phyloP scores from a whole-genome alignment of 225 moss, liverwort and hornwort genomes.

The Bryum argenteum region DNA sequence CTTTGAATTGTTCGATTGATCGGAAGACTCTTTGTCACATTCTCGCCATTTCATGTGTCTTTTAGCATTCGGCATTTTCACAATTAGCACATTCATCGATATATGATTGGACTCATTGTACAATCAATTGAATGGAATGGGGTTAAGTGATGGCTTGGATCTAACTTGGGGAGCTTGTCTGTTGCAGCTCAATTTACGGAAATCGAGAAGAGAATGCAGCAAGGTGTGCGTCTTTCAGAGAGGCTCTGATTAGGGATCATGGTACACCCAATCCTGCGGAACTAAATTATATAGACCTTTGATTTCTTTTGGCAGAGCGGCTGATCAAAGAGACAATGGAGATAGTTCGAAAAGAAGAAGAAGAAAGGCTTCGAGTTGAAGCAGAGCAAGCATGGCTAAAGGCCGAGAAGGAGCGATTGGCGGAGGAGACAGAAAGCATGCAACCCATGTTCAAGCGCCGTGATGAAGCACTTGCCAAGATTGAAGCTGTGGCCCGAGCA shows the following conservation, averaged over 20 bases:
- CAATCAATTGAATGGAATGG: neutral
- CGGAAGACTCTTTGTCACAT: neutral
- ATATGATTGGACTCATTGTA: neutral
- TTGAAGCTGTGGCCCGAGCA: slow-evolving; percentile 60
- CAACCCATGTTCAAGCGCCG: slow-evolving; percentile 59
- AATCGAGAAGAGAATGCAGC: slow-evolving; percentile 40
- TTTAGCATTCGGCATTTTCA: too few relatives aligned
- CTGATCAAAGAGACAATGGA: slow-evolving; percentile 56
- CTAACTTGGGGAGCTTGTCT: slow-evolving; percentile 13
- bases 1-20: neutral
- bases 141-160: slow-evolving; percentile 9
- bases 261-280: too few relatives aligned
- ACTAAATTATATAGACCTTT: neutral
- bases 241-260: neutral
- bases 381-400: slow-evolving; percentile 67
- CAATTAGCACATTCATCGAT: too few relatives aligned
- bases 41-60: neutral
- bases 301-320: slow-evolving; percentile 44
- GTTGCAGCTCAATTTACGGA: slow-evolving; percentile 48
- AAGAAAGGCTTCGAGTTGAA: slow-evolving; percentile 65
- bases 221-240: slow-evolving; percentile 25
- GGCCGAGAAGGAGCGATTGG: slow-evolving; percentile 73
- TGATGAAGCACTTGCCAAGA: slow-evolving; percentile 48
- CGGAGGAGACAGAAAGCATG: slow-evolving; percentile 68
- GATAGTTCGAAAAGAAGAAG: slow-evolving; percentile 49